Evolutionary conservation across 2,329 filamentous ascomycete species (phyloP), one percentile per base, ranked within the genome.

Genomic region (Talaromyces sp.): DNA sequence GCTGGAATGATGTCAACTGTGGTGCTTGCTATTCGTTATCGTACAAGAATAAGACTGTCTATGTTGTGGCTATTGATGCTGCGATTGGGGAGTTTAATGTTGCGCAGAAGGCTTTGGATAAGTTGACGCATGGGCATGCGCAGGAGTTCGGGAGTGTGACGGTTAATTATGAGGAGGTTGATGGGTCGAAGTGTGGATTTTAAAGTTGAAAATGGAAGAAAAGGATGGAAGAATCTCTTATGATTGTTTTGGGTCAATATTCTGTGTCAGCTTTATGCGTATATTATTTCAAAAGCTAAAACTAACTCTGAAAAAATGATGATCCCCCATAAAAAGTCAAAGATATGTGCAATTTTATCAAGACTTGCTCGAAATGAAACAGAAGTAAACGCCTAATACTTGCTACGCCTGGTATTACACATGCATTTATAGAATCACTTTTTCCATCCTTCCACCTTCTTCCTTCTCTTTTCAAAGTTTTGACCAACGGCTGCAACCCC

Each of bases 401-500:
- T 38, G 31, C n/a, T 36, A 56, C 17, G 11, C 31, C 53, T 36
- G 19, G 53, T 36, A 56, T 36, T 11, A n/a, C 40, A 51, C 43
- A 64, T 58, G 27, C 56, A 64, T 25, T 45, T 19, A 36, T 5
- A 7, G 17, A 31, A 59, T 66, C 54, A 66, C 54, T 66, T 66
- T 43, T 66, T 66, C 64, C 79, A 76, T 67, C 73, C 73, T 58
- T 79, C 78, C 65, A 82, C 70, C 72, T 81, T 80, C 72, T 78
- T 81, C 64, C 79, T 73, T 25, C 78, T 76, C 68, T 80, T 80
- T 65, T 80, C 78, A 60, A 80, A 80, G 45, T 75, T 73, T 65
- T 93, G 90, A 27, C 93, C 93, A 73, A 93, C 87, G 65, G 87
- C 85, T 6, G 81, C 80, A 10, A 53, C 27, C 7, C 83, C 80